Conservation (phyloP, 148 eudicot genomes). For the Cornus florida region DNA sequence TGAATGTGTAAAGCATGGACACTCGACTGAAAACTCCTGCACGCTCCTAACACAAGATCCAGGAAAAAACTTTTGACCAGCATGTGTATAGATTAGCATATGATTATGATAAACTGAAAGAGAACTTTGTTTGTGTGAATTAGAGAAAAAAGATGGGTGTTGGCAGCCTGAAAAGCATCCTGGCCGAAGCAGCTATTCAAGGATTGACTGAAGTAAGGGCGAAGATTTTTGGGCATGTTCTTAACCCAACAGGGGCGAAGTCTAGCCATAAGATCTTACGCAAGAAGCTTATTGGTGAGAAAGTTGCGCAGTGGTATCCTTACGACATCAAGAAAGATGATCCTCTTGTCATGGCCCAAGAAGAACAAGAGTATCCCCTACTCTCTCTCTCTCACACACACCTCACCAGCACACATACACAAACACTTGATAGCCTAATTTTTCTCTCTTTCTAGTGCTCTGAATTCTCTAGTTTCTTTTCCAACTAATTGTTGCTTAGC, state of each 20-base stretch:
- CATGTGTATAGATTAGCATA: no score
- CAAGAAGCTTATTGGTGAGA: constrained; percentile 86
- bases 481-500: no score
- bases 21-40: no score
- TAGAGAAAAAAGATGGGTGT: constrained; percentile 41
- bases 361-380: constrained; percentile 57
- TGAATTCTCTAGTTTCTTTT: no score
- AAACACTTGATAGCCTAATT: no score
- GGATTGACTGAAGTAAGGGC: constrained; percentile 82
- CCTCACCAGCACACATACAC: no score
- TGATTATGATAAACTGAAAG: neutral
- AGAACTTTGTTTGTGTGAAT: neutral
- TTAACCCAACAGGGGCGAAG: constrained; percentile 73
- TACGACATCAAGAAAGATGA: constrained; percentile 67
- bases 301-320: constrained; percentile 82
- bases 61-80: no score
- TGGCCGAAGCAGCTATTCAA: constrained; percentile 55
- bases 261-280: constrained; percentile 74
- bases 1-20: no score
- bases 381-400: constrained; percentile 1
- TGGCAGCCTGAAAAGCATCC: constrained; percentile 49
- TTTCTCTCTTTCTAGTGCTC: no score
- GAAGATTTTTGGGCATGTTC: constrained; percentile 74
- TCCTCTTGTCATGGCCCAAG: constrained; percentile 56
- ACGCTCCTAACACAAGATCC: no score